Conservation (phyloP, 108 stramenopile species). For the Cyclotella atomus region DNA sequence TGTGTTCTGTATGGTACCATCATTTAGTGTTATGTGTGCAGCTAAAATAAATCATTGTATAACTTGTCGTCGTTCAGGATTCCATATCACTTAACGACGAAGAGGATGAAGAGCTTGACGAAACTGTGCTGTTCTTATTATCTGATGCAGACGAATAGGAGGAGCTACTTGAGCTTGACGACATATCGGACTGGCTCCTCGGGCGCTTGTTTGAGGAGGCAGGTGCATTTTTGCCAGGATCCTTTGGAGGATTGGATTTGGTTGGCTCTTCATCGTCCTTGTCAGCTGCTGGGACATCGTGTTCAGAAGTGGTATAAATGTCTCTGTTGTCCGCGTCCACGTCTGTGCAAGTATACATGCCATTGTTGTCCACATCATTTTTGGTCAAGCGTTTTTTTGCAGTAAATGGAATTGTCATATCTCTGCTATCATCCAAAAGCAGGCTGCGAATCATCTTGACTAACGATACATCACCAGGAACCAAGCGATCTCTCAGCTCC, state of each 20-base stretch:
- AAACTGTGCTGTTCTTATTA: neutral
- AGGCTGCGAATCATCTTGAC: constrained; percentile 40
- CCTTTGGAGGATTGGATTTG: neutral
- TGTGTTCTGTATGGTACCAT: too few species aligned
- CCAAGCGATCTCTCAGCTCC: constrained; percentile 40
- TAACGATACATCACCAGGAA: constrained; percentile 33
- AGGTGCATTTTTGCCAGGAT: neutral
- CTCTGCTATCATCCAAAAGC: constrained; percentile 27
- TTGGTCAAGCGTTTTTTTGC: neutral
- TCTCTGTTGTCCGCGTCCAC: too few species aligned
- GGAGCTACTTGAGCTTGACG: constrained; percentile 12
- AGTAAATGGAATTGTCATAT: constrained; percentile 18
- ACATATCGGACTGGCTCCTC: constrained; percentile 6
- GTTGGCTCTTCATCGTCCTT: neutral
- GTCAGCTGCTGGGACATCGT: too few species aligned
- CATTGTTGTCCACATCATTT: neutral
- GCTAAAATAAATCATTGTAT: neutral
- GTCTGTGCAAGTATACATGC: too few species aligned
- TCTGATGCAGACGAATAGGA: neutral
- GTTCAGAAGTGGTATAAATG: neutral
- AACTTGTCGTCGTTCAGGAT: neutral
- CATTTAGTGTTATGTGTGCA: too few species aligned
- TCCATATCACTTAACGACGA: neutral
- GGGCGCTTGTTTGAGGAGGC: neutral
- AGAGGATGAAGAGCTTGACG: neutral